These are phyloP conservation scores for Globisporangium yorkense DNA, from an alignment of 352 stramenopile species.

Conservation along the genomic window DNA sequence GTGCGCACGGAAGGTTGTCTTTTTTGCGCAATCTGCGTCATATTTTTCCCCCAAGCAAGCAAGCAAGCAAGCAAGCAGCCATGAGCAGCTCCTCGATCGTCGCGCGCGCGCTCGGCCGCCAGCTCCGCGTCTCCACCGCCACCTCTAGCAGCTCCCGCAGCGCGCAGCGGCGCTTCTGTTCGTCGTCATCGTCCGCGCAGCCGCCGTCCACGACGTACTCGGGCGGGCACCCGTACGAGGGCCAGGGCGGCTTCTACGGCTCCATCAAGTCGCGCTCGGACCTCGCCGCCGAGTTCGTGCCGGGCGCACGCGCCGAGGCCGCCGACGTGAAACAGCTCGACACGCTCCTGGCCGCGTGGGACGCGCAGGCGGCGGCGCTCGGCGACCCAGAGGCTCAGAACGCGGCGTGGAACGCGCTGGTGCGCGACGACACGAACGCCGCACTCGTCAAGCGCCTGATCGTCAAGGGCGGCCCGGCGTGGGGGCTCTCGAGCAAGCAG, in stretches of 20 bases:
- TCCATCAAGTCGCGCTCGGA: slow-evolving; percentile 77
- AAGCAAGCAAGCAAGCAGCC: background rate
- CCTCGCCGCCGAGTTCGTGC: slow-evolving; percentile 50
- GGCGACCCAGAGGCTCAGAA: slow-evolving; percentile 27
- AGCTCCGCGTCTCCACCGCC: too few species aligned
- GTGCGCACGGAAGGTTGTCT: too few species aligned
- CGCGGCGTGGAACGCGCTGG: slow-evolving; percentile 35
- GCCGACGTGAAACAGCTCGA: slow-evolving; percentile 51
- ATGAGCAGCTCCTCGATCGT: background rate
- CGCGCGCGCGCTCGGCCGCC: background rate
- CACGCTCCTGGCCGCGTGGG: slow-evolving; percentile 56
- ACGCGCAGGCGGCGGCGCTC: slow-evolving; percentile 30
- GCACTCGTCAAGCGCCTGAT: slow-evolving; percentile 58
- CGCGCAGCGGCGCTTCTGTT: background rate
- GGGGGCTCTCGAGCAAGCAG: slow-evolving; percentile 67
- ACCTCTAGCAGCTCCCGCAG: background rate
- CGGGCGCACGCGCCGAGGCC: slow-evolving; percentile 57
- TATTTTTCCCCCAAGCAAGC: too few species aligned
- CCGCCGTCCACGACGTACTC: slow-evolving; percentile 75
- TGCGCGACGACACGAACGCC: slow-evolving; percentile 27
- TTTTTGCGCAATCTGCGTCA: too few species aligned
- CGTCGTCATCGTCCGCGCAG: background rate
- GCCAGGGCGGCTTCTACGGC: slow-evolving; percentile 90
- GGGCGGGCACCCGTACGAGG: slow-evolving; percentile 82
- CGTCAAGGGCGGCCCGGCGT: slow-evolving; percentile 66